Evolutionary conservation across 331 rosid genomes (phyloP).

Genomic region (Prunus yedoensis): DNA sequence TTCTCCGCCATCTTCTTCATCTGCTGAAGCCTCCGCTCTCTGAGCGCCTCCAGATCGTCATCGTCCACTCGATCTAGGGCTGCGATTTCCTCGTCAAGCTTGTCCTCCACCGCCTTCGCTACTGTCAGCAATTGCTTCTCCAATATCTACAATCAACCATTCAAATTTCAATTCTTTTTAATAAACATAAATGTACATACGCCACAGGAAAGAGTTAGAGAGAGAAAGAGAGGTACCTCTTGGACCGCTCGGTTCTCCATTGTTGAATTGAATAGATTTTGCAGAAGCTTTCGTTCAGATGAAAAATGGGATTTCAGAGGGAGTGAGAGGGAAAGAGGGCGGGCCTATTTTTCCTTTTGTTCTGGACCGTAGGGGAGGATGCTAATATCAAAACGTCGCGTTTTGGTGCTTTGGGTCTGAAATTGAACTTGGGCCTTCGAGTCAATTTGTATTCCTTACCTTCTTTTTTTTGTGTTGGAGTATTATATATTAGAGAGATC

Average conservation of each 20-base stretch:
- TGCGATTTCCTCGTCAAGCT: conserved; percentile 84
- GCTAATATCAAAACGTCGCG: neutral
- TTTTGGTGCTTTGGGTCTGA: neutral
- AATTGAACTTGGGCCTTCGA: neutral
- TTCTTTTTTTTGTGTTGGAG: too few species aligned
- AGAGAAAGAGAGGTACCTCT: neutral
- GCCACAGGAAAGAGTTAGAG: neutral
- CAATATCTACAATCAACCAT: conserved; percentile 35
- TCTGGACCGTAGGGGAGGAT: neutral
- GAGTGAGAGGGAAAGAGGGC: neutral
- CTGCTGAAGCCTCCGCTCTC: conserved; percentile 90
- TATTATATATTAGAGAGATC: too few species aligned
- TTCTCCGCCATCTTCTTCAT: conserved; percentile 98
- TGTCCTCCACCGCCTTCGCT: conserved; percentile 82
- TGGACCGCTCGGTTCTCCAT: conserved; percentile 23
- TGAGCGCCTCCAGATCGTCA: conserved; percentile 74
- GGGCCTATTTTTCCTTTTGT: neutral
- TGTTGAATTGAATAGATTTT: conserved; percentile 2
- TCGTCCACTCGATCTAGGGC: conserved; percentile 79
- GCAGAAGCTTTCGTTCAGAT: neutral
- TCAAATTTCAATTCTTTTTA: neutral
- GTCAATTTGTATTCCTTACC: too few species aligned
- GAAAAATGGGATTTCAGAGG: conserved; percentile 8
- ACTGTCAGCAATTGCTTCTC: conserved; percentile 88
- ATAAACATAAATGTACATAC: neutral